Conservation (phyloP, 345 rosid species). For the Mercurialis annua region DNA sequence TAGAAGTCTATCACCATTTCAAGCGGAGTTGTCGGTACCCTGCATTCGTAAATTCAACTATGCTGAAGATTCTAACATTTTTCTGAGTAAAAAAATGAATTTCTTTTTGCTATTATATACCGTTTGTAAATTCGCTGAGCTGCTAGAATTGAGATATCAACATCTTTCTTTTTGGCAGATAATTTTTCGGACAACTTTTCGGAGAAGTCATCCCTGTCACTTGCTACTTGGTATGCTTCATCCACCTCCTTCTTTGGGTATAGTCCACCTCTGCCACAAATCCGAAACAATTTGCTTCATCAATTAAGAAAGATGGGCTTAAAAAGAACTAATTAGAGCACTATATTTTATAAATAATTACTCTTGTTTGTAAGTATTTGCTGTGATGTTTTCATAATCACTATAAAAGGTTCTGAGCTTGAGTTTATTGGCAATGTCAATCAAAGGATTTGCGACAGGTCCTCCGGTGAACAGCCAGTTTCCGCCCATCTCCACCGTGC, state of each 20-base stretch:
- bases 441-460: constrained; percentile 15
- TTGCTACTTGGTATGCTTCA: neutral
- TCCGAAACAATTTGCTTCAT: neutral
- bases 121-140: constrained; percentile 19
- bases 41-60: neutral
- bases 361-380: constrained; percentile 33
- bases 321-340: neutral
- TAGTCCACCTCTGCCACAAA: constrained; percentile 27
- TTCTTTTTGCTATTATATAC: neutral
- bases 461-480: constrained; percentile 33
- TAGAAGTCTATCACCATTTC: constrained; percentile 39
- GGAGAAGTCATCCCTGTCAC: constrained; percentile 18
- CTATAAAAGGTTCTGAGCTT: constrained; percentile 22
- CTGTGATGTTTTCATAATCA: constrained; percentile 19
- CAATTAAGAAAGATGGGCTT: neutral
- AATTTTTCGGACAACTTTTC: constrained; percentile 6
- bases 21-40: constrained; percentile 32
- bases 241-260: constrained; percentile 18
- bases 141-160: constrained; percentile 24
- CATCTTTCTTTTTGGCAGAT: constrained; percentile 9
- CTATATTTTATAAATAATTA: neutral
- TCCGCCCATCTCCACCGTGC: constrained; percentile 24
- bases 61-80: neutral
- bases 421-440: constrained; percentile 24
- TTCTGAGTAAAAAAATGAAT: neutral